Conservation (phyloP, 768 basidiomycete species). For the Psilocybe sp. region DNA sequence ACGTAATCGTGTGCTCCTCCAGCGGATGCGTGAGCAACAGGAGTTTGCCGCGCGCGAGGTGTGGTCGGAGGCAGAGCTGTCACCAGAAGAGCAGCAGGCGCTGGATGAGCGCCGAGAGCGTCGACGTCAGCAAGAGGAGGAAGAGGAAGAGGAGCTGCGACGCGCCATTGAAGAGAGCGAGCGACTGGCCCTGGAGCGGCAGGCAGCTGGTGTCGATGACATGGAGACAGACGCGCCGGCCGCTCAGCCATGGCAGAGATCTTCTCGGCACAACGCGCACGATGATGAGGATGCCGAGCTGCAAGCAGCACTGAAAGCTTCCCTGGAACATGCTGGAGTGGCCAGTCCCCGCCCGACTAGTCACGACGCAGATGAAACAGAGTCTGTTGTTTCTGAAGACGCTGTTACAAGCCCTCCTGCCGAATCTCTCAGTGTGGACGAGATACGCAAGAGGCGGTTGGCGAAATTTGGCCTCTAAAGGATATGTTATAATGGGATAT, state of each 20-base stretch:
- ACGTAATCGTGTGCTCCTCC: conserved; percentile 55
- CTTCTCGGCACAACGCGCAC: conserved; percentile 32
- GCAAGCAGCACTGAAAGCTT: conserved; percentile 85
- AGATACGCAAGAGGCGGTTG: conserved; percentile 60
- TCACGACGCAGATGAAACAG: conserved; percentile 18
- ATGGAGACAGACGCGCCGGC: background rate
- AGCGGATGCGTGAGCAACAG: conserved; percentile 64
- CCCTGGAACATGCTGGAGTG: conserved; percentile 51
- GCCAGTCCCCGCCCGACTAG: conserved; percentile 35
- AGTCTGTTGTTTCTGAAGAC: conserved; percentile 34
- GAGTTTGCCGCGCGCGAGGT: conserved; percentile 63
- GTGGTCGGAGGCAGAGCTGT: conserved; percentile 37
- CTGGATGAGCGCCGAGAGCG: conserved; percentile 29
- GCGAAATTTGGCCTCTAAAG: conserved; percentile 58
- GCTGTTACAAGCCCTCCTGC: conserved; percentile 13
- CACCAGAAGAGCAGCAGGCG: conserved; percentile 27
- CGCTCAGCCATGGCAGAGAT: background rate
- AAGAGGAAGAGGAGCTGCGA: conserved; percentile 58
- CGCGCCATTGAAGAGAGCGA: conserved; percentile 63
- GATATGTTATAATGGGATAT: background rate
- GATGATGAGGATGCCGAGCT: conserved; percentile 88
- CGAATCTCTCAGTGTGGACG: conserved; percentile 54
- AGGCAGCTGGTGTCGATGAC: conserved; percentile 1
- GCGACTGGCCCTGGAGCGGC: conserved; percentile 31
- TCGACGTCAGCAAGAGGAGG: conserved; percentile 34